phyloP scores from a whole-genome alignment of 768 basidiomycete genomes.

The Mycena galericulata region DNA sequence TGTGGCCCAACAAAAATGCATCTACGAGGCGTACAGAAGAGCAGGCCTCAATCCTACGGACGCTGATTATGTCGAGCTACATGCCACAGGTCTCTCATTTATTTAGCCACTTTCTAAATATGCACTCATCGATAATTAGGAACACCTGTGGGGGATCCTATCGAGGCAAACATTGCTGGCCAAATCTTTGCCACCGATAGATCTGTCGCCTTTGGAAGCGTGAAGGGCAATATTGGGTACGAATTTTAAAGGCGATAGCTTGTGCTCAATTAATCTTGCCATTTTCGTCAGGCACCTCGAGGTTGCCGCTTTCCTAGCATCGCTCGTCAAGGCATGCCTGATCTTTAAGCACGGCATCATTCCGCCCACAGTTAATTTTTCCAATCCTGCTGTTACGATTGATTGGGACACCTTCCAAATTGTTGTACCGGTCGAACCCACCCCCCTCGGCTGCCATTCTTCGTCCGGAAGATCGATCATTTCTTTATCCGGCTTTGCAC shows the following conservation, averaged over 20 bases:
- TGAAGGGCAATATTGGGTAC: constrained; percentile 28
- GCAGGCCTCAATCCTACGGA: background rate
- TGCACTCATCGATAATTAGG: background rate
- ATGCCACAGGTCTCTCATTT: constrained; percentile 9
- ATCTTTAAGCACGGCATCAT: constrained; percentile 42
- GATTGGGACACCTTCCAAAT: background rate
- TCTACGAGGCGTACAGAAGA: constrained; percentile 39
- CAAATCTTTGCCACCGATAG: background rate
- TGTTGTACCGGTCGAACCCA: background rate
- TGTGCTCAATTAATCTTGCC: background rate
- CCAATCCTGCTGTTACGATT: constrained; percentile 30
- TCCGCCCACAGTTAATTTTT: constrained; percentile 46
- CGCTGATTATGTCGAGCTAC: constrained; percentile 20
- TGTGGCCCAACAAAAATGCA: constrained; percentile 43
- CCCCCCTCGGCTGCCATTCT: background rate
- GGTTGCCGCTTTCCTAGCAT: constrained; percentile 10
- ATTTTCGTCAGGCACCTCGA: constrained; percentile 3
- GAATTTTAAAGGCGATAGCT: background rate
- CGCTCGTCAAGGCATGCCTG: constrained; percentile 43
- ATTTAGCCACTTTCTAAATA: background rate
- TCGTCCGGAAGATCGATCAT: constrained; percentile 7
- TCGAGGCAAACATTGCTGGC: constrained; percentile 9
- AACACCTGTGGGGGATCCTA: constrained; percentile 53
- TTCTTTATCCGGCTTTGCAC: background rate
- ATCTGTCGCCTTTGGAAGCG: background rate